These are phyloP conservation scores for Aureobasidium subglaciale DNA, from an alignment of 2,329 filamentous ascomycete genomes.

Conservation along the genomic window DNA sequence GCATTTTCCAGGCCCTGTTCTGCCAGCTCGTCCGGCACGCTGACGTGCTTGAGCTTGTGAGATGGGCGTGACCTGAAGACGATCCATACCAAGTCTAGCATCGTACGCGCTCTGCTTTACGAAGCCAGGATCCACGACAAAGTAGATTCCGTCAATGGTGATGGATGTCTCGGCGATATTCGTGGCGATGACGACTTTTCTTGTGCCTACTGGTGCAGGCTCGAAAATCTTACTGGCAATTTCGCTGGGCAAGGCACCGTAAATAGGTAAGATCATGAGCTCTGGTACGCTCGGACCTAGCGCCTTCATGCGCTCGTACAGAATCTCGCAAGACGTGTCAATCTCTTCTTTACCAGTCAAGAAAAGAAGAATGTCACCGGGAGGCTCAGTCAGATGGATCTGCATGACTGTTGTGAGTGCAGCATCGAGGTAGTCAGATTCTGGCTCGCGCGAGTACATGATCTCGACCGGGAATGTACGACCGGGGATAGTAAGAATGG, in stretches of 20 bases:
- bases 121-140: slow-evolving; percentile 93
- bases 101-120: slow-evolving; percentile 98
- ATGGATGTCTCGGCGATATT: slow-evolving; percentile 98
- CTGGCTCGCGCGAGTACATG: slow-evolving; percentile 89
- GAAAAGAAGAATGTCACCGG: slow-evolving; percentile 93
- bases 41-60: slow-evolving; percentile 96
- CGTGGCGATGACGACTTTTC: slow-evolving; percentile 95
- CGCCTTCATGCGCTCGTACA: slow-evolving; percentile 94
- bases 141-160: slow-evolving; percentile 96
- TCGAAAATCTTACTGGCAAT: slow-evolving; percentile 95
- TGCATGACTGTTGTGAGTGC: slow-evolving; percentile 97
- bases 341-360: slow-evolving; percentile 97
- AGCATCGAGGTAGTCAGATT: slow-evolving; percentile 90
- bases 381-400: slow-evolving; percentile 87
- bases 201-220: slow-evolving; percentile 72
- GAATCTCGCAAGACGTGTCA: slow-evolving; percentile 84
- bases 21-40: slow-evolving; percentile 81
- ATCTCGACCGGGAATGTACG: slow-evolving; percentile 93
- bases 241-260: slow-evolving; percentile 85
- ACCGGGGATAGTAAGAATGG: slow-evolving; percentile 94
- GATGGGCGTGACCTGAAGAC: slow-evolving; percentile 88
- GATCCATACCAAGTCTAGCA: slow-evolving; percentile 95
- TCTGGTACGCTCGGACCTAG: slow-evolving; percentile 86
- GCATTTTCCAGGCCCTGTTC: slow-evolving; percentile 92
- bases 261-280: slow-evolving; percentile 89